Evolutionary conservation across 163 green algal species (phyloP).

Genomic region (Volvox carteri): DNA sequence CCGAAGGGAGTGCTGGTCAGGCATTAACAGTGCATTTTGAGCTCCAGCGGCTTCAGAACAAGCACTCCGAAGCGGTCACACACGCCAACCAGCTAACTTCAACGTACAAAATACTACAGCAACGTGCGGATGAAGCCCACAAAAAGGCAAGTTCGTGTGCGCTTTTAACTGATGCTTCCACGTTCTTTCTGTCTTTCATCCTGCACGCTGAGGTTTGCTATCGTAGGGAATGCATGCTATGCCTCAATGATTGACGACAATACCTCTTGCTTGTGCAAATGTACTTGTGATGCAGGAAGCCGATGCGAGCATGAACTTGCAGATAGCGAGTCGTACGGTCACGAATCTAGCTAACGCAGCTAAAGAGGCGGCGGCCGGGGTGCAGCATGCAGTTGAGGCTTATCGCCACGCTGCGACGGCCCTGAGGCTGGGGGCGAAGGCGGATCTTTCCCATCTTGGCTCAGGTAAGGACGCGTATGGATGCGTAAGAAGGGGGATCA

Average conservation of each 20-base stretch:
- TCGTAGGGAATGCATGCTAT: too few relatives aligned
- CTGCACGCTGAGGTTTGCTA: too few relatives aligned
- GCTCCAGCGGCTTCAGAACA: slow-evolving; percentile 41
- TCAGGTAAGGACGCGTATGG: neutral
- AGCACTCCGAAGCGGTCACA: neutral
- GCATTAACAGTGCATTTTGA: slow-evolving; percentile 18
- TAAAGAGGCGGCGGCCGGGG: neutral
- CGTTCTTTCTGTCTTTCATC: neutral
- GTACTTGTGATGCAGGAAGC: slow-evolving; percentile 1
- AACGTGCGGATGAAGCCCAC: neutral
- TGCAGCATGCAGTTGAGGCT: slow-evolving; percentile 1
- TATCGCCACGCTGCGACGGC: slow-evolving; percentile 17
- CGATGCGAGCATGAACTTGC: neutral
- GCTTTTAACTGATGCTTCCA: neutral
- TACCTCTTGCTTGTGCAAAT: too few relatives aligned
- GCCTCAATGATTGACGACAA: too few relatives aligned
- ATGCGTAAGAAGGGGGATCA: neutral
- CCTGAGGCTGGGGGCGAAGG: neutral
- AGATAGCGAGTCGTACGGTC: neutral
- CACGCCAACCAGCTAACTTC: neutral
- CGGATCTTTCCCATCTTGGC: neutral
- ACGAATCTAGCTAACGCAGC: neutral
- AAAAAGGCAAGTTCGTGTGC: neutral
- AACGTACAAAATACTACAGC: neutral
- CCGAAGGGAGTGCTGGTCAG: slow-evolving; percentile 15